Evolutionary conservation across 345 rosid species (phyloP).

Genomic region (Arabis hirsuta): DNA sequence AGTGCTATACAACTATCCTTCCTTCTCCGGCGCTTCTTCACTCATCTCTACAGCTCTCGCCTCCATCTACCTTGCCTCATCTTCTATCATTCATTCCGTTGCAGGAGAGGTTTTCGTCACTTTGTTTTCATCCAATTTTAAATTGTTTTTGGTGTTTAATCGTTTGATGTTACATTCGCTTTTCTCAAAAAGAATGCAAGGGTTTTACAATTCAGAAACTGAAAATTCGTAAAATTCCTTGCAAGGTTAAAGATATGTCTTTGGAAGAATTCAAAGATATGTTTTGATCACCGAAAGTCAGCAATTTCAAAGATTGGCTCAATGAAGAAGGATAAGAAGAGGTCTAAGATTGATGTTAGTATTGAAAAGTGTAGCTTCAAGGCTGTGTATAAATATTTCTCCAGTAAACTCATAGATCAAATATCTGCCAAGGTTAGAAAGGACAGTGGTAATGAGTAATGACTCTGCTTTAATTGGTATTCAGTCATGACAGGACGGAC

Average conservation of each 20-base stretch:
- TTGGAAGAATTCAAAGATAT: conserved; percentile 28
- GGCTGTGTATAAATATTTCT: conserved; percentile 70
- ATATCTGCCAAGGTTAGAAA: conserved; percentile 52
- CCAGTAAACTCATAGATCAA: conserved; percentile 49
- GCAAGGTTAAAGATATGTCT: conserved; percentile 42
- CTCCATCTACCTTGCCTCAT: conserved; percentile 26
- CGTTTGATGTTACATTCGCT: too few species aligned
- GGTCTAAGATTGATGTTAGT: conserved; percentile 50
- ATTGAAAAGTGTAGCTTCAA: conserved; percentile 69
- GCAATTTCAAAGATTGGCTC: conserved; percentile 43
- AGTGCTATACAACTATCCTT: conserved; percentile 83
- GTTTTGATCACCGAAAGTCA: conserved; percentile 82
- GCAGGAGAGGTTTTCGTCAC: conserved; percentile 51
- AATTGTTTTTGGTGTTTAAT: too few species aligned
- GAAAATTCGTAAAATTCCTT: background rate
- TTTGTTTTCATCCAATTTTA: too few species aligned
- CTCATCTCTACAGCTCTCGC: conserved; percentile 78
- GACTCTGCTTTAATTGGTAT: conserved; percentile 4
- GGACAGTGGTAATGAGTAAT: background rate
- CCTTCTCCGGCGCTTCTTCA: conserved; percentile 82
- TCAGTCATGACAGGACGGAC: conserved; percentile 48
- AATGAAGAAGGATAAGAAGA: conserved; percentile 39
- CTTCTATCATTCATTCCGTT: background rate
- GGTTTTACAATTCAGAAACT: too few species aligned
- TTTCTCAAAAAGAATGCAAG: too few species aligned